Evolutionary conservation across 805 yeast species (phyloP), one percentile per base, ranked within the genome.

Genomic region (Candida jianshihensis): DNA sequence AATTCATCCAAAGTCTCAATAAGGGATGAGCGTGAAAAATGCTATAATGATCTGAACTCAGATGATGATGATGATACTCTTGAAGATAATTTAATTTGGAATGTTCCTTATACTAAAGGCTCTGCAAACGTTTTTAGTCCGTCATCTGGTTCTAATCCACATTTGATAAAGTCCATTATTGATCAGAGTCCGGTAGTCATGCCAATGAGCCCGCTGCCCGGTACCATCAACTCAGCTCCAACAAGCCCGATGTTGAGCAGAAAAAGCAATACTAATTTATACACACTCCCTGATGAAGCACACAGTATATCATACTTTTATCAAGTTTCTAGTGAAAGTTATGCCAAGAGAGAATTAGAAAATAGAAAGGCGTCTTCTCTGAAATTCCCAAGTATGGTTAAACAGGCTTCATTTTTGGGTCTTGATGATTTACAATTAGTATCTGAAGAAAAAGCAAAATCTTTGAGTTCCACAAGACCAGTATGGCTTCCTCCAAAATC

Each of bases 401-500:
- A 56, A 39, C 56, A 53, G 19, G 67, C 65, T 1, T 56, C 65
- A 24, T 53, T 51, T 13, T 51, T 56, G 16, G 70, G 70, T 4
- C 53, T 79, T 41, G 88, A 81, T 36, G 86, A 81, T 53, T 57
- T 75, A 41, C 58, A 64, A 33, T 57, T 82, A 25, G 70, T 81
- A 2, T 79, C 87, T 1, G 39, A 41, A 35, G 56, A 47, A 33
- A 50, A 51, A 34, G 40, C 43, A 16, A 40, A 49, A 5, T 45
- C 62, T 30, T 46, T 68, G 13, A 59, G 79, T 1, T 62, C 67
- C 18, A 78, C 88, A 2, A 61, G 90, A 42, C 89, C 84, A 9
- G 60, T 70, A 3, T 75, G 78, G 68, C 58, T 82, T 30, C 90
- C 92, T 1, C 86, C 88, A 30, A 82, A 81, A 52, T 57, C 72